A percentile compares a stretch with the other conserved stretches of the same genome.
Evolutionary conservation across 768 basidiomycete genomes (phyloP).

Genomic region (Auriscalpium orientale): DNA sequence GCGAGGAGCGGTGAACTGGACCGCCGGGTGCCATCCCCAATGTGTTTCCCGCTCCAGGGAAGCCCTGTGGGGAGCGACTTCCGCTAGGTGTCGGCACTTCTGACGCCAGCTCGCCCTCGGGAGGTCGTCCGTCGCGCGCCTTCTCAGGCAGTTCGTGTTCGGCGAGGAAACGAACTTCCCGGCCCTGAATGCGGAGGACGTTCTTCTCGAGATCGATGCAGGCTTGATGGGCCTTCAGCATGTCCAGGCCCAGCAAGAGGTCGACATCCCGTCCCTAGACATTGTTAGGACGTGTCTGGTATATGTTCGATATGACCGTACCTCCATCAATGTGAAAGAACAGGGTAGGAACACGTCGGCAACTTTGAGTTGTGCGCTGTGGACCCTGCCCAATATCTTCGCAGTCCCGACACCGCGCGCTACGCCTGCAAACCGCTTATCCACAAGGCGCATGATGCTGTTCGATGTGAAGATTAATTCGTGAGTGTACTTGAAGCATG

Average conservation of each 20-base stretch:
- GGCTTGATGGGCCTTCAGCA: slow-evolving; percentile 96
- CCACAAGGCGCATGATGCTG: slow-evolving; percentile 90
- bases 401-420: slow-evolving; percentile 94
- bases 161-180: slow-evolving; percentile 81
- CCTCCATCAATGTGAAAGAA: slow-evolving; percentile 94
- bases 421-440: slow-evolving; percentile 80
- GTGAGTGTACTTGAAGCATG: background rate
- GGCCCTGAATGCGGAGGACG: slow-evolving; percentile 85
- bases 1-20: slow-evolving; percentile 13
- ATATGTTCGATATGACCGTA: slow-evolving; percentile 21
- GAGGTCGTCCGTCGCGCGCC: slow-evolving; percentile 37
- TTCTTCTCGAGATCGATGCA: slow-evolving; percentile 89
- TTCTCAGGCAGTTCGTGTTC: slow-evolving; percentile 94
- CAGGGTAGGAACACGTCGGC: slow-evolving; percentile 81
- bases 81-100: slow-evolving; percentile 1
- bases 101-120: slow-evolving; percentile 23
- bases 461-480: background rate
- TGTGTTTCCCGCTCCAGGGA: slow-evolving; percentile 66
- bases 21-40: slow-evolving; percentile 34
- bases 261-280: slow-evolving; percentile 82
- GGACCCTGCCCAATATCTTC: slow-evolving; percentile 87
- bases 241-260: slow-evolving; percentile 96
- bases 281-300: background rate
- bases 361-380: slow-evolving; percentile 87
- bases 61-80: slow-evolving; percentile 19